phyloP scores from a whole-genome alignment of 208 protist genomes.

The Trypanosoma cruzi region DNA sequence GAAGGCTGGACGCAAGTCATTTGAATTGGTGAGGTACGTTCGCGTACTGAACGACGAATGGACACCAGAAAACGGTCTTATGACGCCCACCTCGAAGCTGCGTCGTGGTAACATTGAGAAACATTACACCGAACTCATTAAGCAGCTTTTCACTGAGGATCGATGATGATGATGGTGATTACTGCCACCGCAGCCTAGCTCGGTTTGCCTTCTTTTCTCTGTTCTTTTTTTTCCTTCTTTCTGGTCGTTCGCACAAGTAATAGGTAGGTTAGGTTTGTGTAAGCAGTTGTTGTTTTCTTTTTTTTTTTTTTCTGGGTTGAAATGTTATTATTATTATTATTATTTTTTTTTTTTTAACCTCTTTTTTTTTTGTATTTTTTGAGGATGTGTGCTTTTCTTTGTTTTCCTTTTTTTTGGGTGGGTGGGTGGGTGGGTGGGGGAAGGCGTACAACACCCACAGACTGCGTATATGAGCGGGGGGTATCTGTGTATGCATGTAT shows the following conservation, averaged over 20 bases:
- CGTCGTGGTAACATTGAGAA: conserved; percentile 63
- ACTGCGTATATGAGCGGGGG: no score
- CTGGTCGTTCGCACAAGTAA: no score
- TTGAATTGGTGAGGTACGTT: conserved; percentile 65
- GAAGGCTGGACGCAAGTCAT: conserved; percentile 55
- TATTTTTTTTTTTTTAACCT: no score
- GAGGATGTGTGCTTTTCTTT: neutral
- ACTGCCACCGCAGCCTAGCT: neutral
- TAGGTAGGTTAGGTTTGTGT: no score
- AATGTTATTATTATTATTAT: no score
- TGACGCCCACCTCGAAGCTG: conserved; percentile 84
- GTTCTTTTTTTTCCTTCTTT: no score
- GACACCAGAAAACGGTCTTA: conserved; percentile 82
- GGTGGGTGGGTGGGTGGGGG: no score
- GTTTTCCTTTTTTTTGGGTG: neutral
- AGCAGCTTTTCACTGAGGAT: conserved; percentile 55
- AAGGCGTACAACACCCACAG: no score
- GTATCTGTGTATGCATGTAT: no score
- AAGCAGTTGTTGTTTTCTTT: no score
- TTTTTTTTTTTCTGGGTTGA: no score
- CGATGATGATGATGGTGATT: no score
- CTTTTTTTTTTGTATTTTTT: neutral
- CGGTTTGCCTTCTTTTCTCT: neutral
- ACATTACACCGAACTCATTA: conserved; percentile 64
- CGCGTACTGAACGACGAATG: conserved; percentile 75